Base-by-base conservation (phyloP, 106 monocot species). In the Posidonia australis region DNA sequence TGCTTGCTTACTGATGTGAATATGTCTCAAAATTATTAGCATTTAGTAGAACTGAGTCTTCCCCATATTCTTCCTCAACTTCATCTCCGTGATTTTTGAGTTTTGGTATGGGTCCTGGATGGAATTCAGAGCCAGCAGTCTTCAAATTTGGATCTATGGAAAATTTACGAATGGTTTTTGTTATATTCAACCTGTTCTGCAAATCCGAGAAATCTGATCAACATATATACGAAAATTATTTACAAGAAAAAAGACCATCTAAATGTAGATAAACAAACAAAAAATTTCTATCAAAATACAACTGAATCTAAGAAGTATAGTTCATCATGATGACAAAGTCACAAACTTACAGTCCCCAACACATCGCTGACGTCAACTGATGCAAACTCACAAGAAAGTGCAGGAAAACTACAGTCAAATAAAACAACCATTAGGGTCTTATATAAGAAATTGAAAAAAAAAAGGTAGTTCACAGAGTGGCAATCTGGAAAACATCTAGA, bases 341-440 rank as follows among this genome's bases (percentile, higher is more conserved):
- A 51, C 7, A n/a, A 59, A 68, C 86, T 81, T 91, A 91, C 98
- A 54, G 98, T 99, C 75, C 98, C 98, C 74, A 99, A 67, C 44
- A 83, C 77, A 69, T 99, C 98, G 65, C 98, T 86, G 65, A 99
- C 87, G 55, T 99, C 98, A 62, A 99, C 88, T 48, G 98, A 91
- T 57, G 98, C 98, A 79, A 99, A 99, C 79, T 99, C 98, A 80
- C 98, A 99, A 32, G 98, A 99, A 13, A 99, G 87, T 64, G 91
- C 82, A 53, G 98, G 91, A 77, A 99, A 99, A 72, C 98, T 99
- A 65, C 79, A 81, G 55, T 44, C 41, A 27, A 66, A 36, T 30
- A 3, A 19, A 25, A 66, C 22, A 66, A 31, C 18, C 30, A 68
- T 43, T 17, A 68, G 17, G 30, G 1, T 17, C 41, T 44, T 41